Evolutionary conservation across 2,329 filamentous ascomycete genomes (phyloP), one percentile per base, ranked within the genome.

Genomic region (Fusarium sp.): DNA sequence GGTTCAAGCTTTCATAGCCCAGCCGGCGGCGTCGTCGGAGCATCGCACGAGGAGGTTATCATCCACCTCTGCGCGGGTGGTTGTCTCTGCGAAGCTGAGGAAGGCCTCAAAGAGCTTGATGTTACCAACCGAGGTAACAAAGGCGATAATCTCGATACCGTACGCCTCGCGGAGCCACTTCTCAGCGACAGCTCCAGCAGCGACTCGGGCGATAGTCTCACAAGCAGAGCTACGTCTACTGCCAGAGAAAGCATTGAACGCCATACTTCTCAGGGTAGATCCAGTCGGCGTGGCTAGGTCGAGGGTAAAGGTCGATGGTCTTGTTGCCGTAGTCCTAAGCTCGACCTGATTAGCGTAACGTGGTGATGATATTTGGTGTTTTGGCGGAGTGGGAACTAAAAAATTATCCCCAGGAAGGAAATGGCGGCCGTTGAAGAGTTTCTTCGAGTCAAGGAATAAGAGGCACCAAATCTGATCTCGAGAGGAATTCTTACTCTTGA

Each of bases 191-290:
- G 95, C 94, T 68, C 95, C 95, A 22, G 95, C 95, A 60, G 96
- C 95, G 24, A 98, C 96, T 77, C 96, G 91, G 73, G 93, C 95
- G 81, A 98, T 98, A 13, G 96, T 98, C 88, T 98, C 96, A 75
- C 96, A 89, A n/a, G 97, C 97, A 82, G 93, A 95, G 82, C 93
- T 95, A 72, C 97, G 90, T 64, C 97, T 96, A 77, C 97, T 96
- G 68, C 97, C 96, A 71, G 92, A 95, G 82, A 91, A 94, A 41
- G 97, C 95, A 87, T 97, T 97, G 77, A 97, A 97, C 92, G 67
- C 96, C 96, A 83, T 99, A 99, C 86, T 98, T 98, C 84, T 98
- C 94, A 71, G 98, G 88, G 85, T 98, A 98, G 70, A 97, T 98
- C 91, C 93, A 98, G 85, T 98, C 96, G 69, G 97, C 96, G 85